phyloP scores from a whole-genome alignment of 2,329 filamentous ascomycete species.

The Cytospora mali region DNA sequence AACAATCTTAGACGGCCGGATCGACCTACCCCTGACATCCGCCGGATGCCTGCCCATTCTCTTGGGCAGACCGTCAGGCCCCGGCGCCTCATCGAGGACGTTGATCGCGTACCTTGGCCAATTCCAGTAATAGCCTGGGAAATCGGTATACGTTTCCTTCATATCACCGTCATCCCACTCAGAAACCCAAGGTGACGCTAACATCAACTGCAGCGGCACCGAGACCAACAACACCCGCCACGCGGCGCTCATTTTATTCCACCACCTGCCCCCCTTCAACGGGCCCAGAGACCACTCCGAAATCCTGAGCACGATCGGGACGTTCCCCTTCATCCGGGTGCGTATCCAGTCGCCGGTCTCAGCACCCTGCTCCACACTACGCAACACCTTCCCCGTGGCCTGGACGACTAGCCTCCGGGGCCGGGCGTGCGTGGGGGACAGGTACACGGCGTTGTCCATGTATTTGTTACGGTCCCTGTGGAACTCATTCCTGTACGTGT shows the following conservation, averaged over 20 bases:
- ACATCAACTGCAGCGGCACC: conserved; percentile 31
- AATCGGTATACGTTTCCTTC: conserved; percentile 31
- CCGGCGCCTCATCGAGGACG: conserved; percentile 31
- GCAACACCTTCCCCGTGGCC: conserved; percentile 28
- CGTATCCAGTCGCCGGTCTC: conserved; percentile 32
- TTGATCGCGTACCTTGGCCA: conserved; percentile 35
- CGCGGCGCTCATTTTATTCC: conserved; percentile 21
- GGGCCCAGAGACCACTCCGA: conserved; percentile 31
- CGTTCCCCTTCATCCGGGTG: conserved; percentile 30
- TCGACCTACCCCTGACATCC: conserved; percentile 21
- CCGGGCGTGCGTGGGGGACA: conserved; percentile 32
- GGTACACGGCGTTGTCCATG: conserved; percentile 34
- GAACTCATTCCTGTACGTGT: conserved; percentile 31
- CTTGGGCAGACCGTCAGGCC: neutral
- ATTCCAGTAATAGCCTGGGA: conserved; percentile 33
- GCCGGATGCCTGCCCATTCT: neutral
- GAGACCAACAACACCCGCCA: conserved; percentile 29
- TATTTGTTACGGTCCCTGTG: conserved; percentile 31
- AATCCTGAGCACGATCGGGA: conserved; percentile 30
- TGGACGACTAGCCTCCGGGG: conserved; percentile 34
- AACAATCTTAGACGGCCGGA: conserved; percentile 29
- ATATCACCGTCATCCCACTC: conserved; percentile 30
- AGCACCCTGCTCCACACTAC: conserved; percentile 4
- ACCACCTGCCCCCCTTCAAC: conserved; percentile 20
- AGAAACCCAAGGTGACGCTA: conserved; percentile 26